Base-by-base conservation (phyloP, 345 rosid species). In the Fremontodendron californicum region DNA sequence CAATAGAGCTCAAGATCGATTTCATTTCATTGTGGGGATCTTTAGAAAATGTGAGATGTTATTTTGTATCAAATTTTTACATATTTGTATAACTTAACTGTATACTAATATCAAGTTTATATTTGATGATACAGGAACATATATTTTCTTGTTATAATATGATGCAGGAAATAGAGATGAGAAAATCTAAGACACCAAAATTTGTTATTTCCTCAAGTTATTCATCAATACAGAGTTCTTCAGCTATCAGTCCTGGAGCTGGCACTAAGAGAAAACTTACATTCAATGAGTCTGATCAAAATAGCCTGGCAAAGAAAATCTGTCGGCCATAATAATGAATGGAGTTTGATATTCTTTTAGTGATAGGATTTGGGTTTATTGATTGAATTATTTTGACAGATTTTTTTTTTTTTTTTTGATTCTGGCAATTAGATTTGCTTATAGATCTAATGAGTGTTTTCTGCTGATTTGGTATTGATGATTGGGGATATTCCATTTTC, bases 231-330 rank as follows among this genome's bases (percentile, higher is more conserved):
- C 29, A 55, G 63, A 75, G 48, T 21, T 49, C 84, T 40, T 43
- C 82, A 11, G 66, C 77, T n/a, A 75, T 73, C 21, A 45, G 39
- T 43, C 55, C 84, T 61, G 91, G 87, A 64, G 80, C 80, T 70
- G 88, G 89, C 12, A 77, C 78, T 68, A 91, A 88, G 81, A 88
- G 92, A 69, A 87, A 89, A 42, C 87, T 92, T 69, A 77, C 89
- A 58, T 92, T 88, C 84, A 85, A 78, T 75, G 84, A 49, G 63
- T 71, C 72, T 61, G 88, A 84, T 76, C 82, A 80, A 74, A 77
- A 74, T 79, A 76, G 75, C 71, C 76, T 83, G 8, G 46, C 54
- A 75, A 89, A 81, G 89, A 92, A 84, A 85, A 81, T 71, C 43
- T 78, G 81, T 77, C 78, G 78, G 77, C 85, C 77, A 52, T 78